phyloP scores from a whole-genome alignment of 2,329 filamentous ascomycete species.

The Aspergillus sp. region DNA sequence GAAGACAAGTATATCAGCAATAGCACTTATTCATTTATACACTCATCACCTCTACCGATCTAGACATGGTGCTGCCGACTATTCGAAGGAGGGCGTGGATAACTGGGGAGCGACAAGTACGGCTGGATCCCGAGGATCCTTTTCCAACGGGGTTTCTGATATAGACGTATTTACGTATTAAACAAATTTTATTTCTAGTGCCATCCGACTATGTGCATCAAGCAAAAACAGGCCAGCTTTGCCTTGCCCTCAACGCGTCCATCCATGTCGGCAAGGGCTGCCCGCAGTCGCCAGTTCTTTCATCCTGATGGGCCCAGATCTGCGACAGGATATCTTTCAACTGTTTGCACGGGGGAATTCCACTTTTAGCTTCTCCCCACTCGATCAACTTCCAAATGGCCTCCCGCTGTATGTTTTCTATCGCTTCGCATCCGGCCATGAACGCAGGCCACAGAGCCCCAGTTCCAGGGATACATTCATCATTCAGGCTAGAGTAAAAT shows the following conservation, averaged over 20 bases:
- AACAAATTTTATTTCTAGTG: too few species aligned
- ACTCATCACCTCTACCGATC: too few species aligned
- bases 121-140: too few species aligned
- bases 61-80: too few species aligned
- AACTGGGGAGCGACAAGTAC: too few species aligned
- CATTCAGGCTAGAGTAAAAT: constrained; percentile 20
- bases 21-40: too few species aligned
- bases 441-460: constrained; percentile 36
- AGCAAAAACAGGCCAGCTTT: constrained; percentile 25
- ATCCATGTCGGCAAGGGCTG: constrained; percentile 25
- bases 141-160: too few species aligned
- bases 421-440: constrained; percentile 38
- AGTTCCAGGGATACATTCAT: constrained; percentile 12
- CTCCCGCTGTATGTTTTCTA: constrained; percentile 14
- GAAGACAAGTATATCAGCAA: too few species aligned
- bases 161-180: too few species aligned
- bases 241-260: constrained; percentile 17
- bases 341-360: constrained; percentile 17
- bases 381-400: constrained; percentile 19
- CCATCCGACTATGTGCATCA: constrained; percentile 2
- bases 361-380: constrained; percentile 16
- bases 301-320: constrained; percentile 24
- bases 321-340: constrained; percentile 24
- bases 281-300: constrained; percentile 14
- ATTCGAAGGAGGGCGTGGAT: too few species aligned